Evolutionary conservation across 495 filamentous ascomycete species (phyloP), one percentile per base, ranked within the genome.

Genomic region (Annulohypoxylon stygium): DNA sequence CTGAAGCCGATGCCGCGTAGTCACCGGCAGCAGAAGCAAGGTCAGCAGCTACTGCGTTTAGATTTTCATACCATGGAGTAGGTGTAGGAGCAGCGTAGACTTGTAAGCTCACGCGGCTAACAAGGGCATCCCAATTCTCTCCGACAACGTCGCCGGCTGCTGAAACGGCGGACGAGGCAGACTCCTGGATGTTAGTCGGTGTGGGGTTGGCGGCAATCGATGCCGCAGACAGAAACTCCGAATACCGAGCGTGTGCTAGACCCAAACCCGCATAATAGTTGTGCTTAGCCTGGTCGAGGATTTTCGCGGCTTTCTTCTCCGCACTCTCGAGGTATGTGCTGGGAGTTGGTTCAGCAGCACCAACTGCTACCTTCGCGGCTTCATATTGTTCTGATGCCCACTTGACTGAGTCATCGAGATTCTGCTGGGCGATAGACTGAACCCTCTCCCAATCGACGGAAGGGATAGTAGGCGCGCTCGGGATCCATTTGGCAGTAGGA

Each of bases 231-330:
- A 94, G 67, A 73, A 95, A 94, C 30, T 90, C 89, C 9, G 91
- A 88, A 73, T 93, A 95, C 18, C 89, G 88, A 48, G 90, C 92
- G 75, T 96, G 91, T 2, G 93, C 93, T 20, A 93, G 71, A 14
- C 93, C 93, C 61, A 95, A 71, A 9, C 88, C 91, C 63, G 93
- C 90, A 71, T 94, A 94, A 78, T 94, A 96, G 70, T 90, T 90
- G 61, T 89, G 83, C 69, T 88, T 89, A 30, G 90, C 90, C 47
- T 87, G 81, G 63, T 89, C 87, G 18, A 88, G 82, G 8, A 92
- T 71, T 70, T 90, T 86, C 70, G 84, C 82, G 14, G 83, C 82
- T 33, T 90, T 72, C 72, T 89, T 86, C 66, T 85, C 83, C n/a
- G 81, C 83, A 48, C 84, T 78, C 47, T 84, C 78, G 47, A 82